Evolutionary conservation across 164 flowering plant species (phyloP), one percentile per base, ranked within the genome.

Genomic region (Buxus sempervirens): DNA sequence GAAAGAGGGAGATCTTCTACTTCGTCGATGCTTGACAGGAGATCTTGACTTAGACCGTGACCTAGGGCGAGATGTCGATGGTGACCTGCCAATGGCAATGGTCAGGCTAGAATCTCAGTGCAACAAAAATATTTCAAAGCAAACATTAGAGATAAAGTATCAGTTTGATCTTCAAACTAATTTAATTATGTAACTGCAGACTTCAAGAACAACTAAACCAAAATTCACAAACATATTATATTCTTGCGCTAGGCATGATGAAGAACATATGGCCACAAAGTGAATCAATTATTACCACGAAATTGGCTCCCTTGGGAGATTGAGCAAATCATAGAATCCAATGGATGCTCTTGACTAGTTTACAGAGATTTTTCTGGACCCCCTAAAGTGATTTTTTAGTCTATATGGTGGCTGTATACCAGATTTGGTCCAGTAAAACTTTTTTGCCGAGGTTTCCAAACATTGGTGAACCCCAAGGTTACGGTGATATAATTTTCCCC

Each of bases 11-110:
- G 97, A 92, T 68, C 83, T 81, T 67, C 85, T 74, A 55, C 91
- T 83, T 56, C 72, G 72, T 12, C 82, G 79, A 66, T 81, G 82
- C 73, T 57, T 82, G 38, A 90, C 73, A 32, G 98, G 97, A 54
- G 97, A 94, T 74, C 75, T 83, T 51, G 97, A 90, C 73, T 77
- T 84, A 55, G 99, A 95, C 76, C 79, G 87, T 36, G 94, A 88
- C 77, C 75, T 85, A 56, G 74, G 86, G 32, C 63, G 84, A 55
- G 83, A 53, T 0, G 77, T 59, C 23, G 94, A 80, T 19, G 90
- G 90, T 25, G 99, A 89, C 81, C 97, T 92, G 78, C 14, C 16
- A 20, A 60, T 9, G 9, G 57, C 20, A 22, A 23, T 55, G 68
- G 45, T 25, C 19, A 21, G n/a, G 2, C 36, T 56, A 41, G 24